Evolutionary conservation across 257 asterid genomes (phyloP), one percentile per base, ranked within the genome.

Genomic region (Jasminum sambac): DNA sequence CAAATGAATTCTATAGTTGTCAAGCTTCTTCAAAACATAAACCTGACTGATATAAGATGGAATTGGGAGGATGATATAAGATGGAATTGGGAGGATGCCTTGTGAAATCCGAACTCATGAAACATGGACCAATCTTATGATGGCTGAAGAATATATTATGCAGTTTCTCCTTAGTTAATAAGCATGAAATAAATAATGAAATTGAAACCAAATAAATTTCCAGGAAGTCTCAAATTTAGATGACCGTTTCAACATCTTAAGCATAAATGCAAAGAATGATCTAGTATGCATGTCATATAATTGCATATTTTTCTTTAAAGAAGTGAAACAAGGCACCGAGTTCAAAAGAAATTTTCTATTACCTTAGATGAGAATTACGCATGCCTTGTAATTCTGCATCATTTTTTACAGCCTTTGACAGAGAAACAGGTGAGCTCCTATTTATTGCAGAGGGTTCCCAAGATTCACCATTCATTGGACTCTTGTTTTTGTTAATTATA

Each of bases 381-480:
- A 95, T 94, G 81, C 99, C 99, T 77, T 87, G 88, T 65, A 94
- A 74, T 78, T 95, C 99, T 52, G 96, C 93, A 82, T 84, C 95
- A 81, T 95, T 95, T 86, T 95, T 94, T 74, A 95, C 78, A 75
- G 99, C 98, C 87, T 95, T 95, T 63, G 88, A 84, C 69, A 91
- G 72, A 73, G 96, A 86, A 81, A 95, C 69, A 40, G 99, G 99
- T 68, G 99, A 95, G 82, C 82, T 80, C 86, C 72, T 83, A 76
- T 72, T 78, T 48, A 89, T 58, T 19, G 82, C 84, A 52, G 86
- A 58, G 55, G 94, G 91, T 52, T 81, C 85, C 66, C 62, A 62
- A 58, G 86, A 71, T 70, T 72, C 70, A 38, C 76, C 74, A 69
- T 69, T 78, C 34, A 72, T 63, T 17, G 55, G 30, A 60, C 30